These are phyloP conservation scores for Fraxinus pennsylvanica DNA, from an alignment of 257 asterid genomes.

Conservation along the genomic window DNA sequence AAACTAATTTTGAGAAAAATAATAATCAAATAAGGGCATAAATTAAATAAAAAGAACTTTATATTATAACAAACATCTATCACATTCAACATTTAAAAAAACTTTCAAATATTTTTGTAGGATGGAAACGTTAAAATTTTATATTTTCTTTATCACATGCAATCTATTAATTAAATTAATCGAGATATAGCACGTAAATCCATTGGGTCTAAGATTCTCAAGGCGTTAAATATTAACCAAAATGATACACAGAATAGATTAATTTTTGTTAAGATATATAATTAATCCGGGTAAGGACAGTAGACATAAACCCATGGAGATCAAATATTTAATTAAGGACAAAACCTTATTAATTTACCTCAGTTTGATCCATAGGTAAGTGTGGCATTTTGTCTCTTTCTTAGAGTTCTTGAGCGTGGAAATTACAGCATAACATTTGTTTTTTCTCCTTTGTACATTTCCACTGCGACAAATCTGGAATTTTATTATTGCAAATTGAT, in stretches of 20 bases:
- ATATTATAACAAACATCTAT: not conserved
- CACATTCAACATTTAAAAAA: not conserved
- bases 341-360: not conserved
- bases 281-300: constrained; percentile 10
- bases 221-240: not conserved
- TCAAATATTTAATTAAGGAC: constrained; percentile 10
- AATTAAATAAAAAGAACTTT: not conserved
- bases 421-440: constrained; percentile 19
- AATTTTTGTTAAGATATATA: not conserved
- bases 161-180: no score
- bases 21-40: no score
- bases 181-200: not conserved
- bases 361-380: constrained; percentile 8
- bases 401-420: constrained; percentile 15
- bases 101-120: not conserved
- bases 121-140: not conserved
- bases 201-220: constrained; percentile 19
- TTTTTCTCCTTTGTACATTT: constrained; percentile 11
- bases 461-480: constrained; percentile 30
- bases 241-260: not conserved
- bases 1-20: no score
- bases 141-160: no score
- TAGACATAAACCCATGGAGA: not conserved
- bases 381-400: constrained; percentile 28
- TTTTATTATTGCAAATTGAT: constrained; percentile 30